Percentiles rank a stretch among this genome's conserved stretches.
Conservation (phyloP, 305 asterid species). For the Fraxinus velutina region DNA sequence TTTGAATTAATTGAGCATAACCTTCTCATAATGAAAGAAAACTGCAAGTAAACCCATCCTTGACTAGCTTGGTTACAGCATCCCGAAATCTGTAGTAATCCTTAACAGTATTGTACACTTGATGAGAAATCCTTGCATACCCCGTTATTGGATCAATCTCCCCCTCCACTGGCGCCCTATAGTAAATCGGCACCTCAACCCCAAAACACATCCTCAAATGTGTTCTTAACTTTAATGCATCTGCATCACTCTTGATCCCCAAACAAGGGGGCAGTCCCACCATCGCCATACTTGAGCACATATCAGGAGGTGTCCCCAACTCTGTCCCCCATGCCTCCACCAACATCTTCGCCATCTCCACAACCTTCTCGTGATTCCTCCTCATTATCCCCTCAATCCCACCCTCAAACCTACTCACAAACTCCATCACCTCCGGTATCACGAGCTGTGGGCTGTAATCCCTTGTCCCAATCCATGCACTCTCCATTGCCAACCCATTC, state of each 20-base stretch:
- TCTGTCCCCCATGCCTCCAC: slow-evolving; percentile 36
- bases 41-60: slow-evolving; percentile 27
- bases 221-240: slow-evolving; percentile 34
- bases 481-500: slow-evolving; percentile 42
- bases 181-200: slow-evolving; percentile 42
- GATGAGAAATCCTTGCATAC: slow-evolving; percentile 49
- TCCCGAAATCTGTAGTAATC: slow-evolving; percentile 43
- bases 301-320: slow-evolving; percentile 35
- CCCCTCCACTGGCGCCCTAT: slow-evolving; percentile 31
- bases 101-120: slow-evolving; percentile 36
- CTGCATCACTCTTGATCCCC: slow-evolving; percentile 34
- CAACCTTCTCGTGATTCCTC: slow-evolving; percentile 40
- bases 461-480: slow-evolving; percentile 50
- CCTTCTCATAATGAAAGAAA: not conserved
- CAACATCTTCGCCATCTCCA: slow-evolving; percentile 45
- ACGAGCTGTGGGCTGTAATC: slow-evolving; percentile 48
- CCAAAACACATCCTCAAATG: slow-evolving; percentile 36
- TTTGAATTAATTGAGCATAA: not conserved
- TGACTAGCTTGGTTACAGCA: slow-evolving; percentile 39
- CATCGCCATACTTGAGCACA: slow-evolving; percentile 52
- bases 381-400: slow-evolving; percentile 44
- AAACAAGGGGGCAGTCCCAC: slow-evolving; percentile 42
- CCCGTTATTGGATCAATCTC: slow-evolving; percentile 35
- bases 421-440: slow-evolving; percentile 33
- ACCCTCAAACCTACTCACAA: slow-evolving; percentile 38